These are phyloP conservation scores for Verticillium klebahnii DNA, from an alignment of 2,329 filamentous ascomycete species.

Conservation along the genomic window DNA sequence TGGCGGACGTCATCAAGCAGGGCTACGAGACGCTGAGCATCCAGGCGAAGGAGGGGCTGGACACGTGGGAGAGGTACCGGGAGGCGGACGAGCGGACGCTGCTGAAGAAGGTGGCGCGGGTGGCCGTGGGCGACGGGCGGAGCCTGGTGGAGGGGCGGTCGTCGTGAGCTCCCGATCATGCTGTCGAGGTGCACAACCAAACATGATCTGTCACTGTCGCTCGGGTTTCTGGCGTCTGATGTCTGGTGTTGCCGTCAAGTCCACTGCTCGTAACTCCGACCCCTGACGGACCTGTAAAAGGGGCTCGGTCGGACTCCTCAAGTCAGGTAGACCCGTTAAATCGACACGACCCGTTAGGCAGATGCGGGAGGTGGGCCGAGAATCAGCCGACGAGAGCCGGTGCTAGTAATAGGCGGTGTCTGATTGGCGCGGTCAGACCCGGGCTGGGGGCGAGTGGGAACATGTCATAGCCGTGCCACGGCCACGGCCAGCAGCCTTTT, in stretches of 20 bases:
- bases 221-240: too few species aligned
- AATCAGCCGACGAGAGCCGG: neutral
- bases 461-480: slow-evolving; percentile 14
- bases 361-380: neutral
- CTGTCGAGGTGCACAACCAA: too few species aligned
- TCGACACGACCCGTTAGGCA: neutral
- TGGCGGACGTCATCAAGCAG: slow-evolving; percentile 88
- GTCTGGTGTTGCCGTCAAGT: too few species aligned
- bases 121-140: slow-evolving; percentile 61
- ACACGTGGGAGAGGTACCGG: slow-evolving; percentile 79
- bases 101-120: slow-evolving; percentile 81
- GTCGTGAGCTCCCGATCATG: neutral
- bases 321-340: too few species aligned
- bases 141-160: slow-evolving; percentile 38
- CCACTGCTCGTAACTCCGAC: neutral
- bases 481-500: too few species aligned
- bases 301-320: too few species aligned
- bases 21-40: slow-evolving; percentile 95
- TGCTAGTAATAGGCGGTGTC: neutral
- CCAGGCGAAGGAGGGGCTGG: slow-evolving; percentile 79
- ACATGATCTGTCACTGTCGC: too few species aligned
- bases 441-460: neutral
- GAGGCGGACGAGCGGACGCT: slow-evolving; percentile 81
- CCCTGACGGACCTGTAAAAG: neutral
- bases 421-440: slow-evolving; percentile 7